Evolutionary conservation across 805 yeast genomes (phyloP), one percentile per base, ranked within the genome.

Genomic region (Lipomyces kockii): DNA sequence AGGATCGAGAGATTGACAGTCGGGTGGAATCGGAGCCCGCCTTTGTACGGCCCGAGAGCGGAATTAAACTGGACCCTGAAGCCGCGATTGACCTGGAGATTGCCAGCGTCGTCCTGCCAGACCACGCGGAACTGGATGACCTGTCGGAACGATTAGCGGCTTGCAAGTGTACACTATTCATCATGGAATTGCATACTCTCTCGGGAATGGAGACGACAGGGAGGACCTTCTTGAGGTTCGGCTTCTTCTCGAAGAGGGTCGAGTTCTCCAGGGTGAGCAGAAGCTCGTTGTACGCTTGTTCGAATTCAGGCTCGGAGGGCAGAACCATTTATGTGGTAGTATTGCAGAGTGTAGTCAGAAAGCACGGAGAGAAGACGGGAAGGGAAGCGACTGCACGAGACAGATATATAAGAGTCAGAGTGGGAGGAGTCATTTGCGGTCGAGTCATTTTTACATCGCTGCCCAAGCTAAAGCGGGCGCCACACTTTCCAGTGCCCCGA

Each of bases 61-160:
- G 97, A 92, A 89, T 92, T 94, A 87, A 91, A 94, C 84, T 94
- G 99, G 72, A 94, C 98, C 84, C 99, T 88, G 92, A 86, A 94
- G 81, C 98, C 99, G 75, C 92, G 87, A 88, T 95, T 95, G 74
- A 94, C 97, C 84, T 92, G 94, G 78, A 91, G 83, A 77, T 85
- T 88, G 76, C 97, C 97, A 75, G 88, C 83, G 84, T 95, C 99
- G 79, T 94, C 91, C 83, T 95, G 98, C 99, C 99, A 94, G 65
- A 89, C 86, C 66, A 95, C 98, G 84, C 98, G 89, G 90, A 94
- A 94, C 82, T 92, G 97, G 79, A 95, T 88, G 76, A 92, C 57
- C 70, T 67, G 39, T 35, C 20, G 25, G 32, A 25, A 4, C 32
- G n/a, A 49, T n/a, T 25, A 39, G 55, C 46, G 29, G 25, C 17